Evolutionary conservation across 2,329 filamentous ascomycete genomes (phyloP), one percentile per base, ranked within the genome.

Genomic region (Aspergillus costaricaensis): DNA sequence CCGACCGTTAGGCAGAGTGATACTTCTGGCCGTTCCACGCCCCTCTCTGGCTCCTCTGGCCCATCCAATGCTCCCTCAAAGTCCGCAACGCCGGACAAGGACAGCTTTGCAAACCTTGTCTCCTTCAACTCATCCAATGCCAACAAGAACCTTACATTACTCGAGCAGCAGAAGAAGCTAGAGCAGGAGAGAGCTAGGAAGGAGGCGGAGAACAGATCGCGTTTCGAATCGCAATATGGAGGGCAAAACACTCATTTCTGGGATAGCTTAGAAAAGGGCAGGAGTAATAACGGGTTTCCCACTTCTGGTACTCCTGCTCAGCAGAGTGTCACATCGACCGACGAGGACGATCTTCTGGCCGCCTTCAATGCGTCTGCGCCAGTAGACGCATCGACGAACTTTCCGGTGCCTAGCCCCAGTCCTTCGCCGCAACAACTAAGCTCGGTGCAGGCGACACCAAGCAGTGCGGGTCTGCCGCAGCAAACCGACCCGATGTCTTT

Each of bases 201-300:
- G 73, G 90, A 92, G 62, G 89, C 88, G 60, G 89, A 93, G 72
- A 85, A 86, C 71, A 85, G 84, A 69, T 88, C 84, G 69, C 86
- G 88, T 72, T 85, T 88, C 68, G 91, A 95, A 65, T 83, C 86
- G 30, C 88, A 94, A 62, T 97, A 92, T 75, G 92, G 91, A 2
- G 86, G 74, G 4, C 78, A 77, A 51, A 81, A 88, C 69, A 84
- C 85, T 10, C 86, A 87, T 62, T 91, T 92, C 72, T 93, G 90
- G 87, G 90, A 95, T 71, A 85, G 79, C 12, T 79, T 95, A 51
- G 91, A 86, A 30, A 81, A 80, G 65, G 80, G 79, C 47, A 82
- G 81, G 68, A 80, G 74, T 55, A 82, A 36, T 14, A 36, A 78
- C 39, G 78, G 74, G 52, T 65, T 77, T 25, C 61, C 72, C 21